Evolutionary conservation across 169 alveolate genomes (phyloP).

Genomic region (Pseudocohnilembus persalinus): DNA sequence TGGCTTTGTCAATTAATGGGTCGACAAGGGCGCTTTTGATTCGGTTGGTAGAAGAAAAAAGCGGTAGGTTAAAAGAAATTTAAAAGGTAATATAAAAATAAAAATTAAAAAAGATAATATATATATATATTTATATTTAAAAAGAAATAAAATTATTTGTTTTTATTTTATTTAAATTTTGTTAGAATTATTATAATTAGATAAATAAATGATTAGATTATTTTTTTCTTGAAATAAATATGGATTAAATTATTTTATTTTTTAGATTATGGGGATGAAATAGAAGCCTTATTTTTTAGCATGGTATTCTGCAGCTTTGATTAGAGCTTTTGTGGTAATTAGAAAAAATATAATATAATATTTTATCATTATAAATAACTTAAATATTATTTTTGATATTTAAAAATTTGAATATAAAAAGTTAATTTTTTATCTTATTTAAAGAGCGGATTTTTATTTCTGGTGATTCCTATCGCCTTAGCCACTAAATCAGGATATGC

Average conservation of each 20-base stretch:
- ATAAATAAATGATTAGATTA: not conserved
- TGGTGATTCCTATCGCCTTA: not conserved
- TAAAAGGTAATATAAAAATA: constrained; percentile 22
- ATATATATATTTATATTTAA: no score
- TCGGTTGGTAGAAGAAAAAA: constrained; percentile 34
- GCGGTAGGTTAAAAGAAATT: constrained; percentile 37
- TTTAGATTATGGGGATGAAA: constrained; percentile 27
- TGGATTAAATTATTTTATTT: no score
- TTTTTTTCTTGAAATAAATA: no score
- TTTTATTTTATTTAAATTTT: not conserved
- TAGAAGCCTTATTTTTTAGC: constrained; percentile 17
- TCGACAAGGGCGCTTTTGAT: constrained; percentile 31
- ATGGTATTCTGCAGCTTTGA: constrained; percentile 8
- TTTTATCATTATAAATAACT: no score
- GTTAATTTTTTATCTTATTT: no score
- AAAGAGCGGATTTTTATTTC: not conserved
- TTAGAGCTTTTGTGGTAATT: constrained; percentile 6
- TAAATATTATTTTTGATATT: no score
- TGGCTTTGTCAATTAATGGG: constrained; percentile 26
- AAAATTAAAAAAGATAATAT: not conserved
- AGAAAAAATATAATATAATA: not conserved
- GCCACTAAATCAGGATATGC: not conserved
- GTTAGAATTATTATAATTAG: constrained; percentile 8
- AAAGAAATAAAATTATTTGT: no score
- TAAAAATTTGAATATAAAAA: no score